Percentiles rank a stretch among this genome's conserved stretches.
Conservation (phyloP, 305 asterid species). For the Fraxinus angustifolia region DNA sequence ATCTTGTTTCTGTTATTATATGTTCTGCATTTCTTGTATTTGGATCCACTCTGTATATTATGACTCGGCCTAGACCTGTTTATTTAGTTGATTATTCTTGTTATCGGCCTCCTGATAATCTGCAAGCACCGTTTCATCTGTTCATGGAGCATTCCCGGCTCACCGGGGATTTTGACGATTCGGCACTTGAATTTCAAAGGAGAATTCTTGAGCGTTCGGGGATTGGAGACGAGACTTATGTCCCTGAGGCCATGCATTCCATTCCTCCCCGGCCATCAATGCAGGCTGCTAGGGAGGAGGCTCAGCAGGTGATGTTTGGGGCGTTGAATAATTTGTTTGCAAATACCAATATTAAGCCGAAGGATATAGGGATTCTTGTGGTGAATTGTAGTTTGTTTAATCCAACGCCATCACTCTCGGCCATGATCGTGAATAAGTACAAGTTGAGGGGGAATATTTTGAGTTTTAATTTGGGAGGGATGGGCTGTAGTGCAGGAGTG, state of each 20-base stretch:
- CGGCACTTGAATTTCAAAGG: constrained; percentile 74
- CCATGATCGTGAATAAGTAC: constrained; percentile 80
- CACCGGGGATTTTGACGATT: constrained; percentile 65
- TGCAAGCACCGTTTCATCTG: constrained; percentile 46
- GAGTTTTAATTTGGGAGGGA: constrained; percentile 77
- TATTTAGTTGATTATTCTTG: constrained; percentile 74
- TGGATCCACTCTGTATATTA: constrained; percentile 71
- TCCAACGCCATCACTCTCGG: constrained; percentile 75
- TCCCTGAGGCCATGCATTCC: constrained; percentile 78
- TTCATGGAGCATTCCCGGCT: constrained; percentile 64
- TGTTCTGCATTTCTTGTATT: constrained; percentile 68
- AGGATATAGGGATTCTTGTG: constrained; percentile 68
- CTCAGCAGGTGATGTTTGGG: constrained; percentile 77
- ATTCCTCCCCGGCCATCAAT: constrained; percentile 78
- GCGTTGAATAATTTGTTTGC: constrained; percentile 62
- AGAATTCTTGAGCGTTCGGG: constrained; percentile 79
- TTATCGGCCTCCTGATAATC: constrained; percentile 49
- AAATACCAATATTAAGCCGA: constrained; percentile 53
- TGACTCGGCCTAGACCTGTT: constrained; percentile 75
- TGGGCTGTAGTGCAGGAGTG: constrained; percentile 92
- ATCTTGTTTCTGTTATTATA: constrained; percentile 60
- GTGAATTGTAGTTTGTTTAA: constrained; percentile 78
- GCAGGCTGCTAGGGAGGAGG: constrained; percentile 84
- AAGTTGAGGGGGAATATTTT: constrained; percentile 73
- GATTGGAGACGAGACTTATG: constrained; percentile 71